Evolutionary conservation across 2,329 filamentous ascomycete species (phyloP), one percentile per base, ranked within the genome.

Genomic region (Apiospora aurea): DNA sequence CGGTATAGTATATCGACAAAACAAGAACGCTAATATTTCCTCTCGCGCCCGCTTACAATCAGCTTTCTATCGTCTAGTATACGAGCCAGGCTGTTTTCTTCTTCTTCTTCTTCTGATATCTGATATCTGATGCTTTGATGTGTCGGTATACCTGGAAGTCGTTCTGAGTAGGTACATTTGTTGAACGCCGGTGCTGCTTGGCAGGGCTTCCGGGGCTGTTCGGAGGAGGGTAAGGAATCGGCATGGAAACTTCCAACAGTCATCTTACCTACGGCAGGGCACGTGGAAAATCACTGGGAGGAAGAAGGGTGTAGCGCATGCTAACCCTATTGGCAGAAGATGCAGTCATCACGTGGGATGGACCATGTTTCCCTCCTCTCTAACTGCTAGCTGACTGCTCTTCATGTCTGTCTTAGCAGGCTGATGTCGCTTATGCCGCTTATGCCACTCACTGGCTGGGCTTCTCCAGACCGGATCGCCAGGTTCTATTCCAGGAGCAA

Each of bases 291-390:
- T 1, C 26, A 3, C 18, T 41, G 18, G 57, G n/a, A 64, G 10
- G 34, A 64, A 18, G 53, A 64, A 41, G 57, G 34, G 57, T 38
- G 57, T 64, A 41, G 57, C 38, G 57, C 57, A 64, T 24, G 57
- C 57, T 41, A 34, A 41, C 34, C 34, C 21, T 64, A 34, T 38
- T 61, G 53, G 18, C 21, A 21, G 57, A n/a, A 38, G 29, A 41
- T 41, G 57, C 57, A 64, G 18, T 41, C 18, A 34, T 41, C 57
- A 64, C 57, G 57, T 64, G 57, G 57, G 38, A 41, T 18, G 34
- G 41, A 41, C 57, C 57, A 41, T 64, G 41, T 14, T 64, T 41
- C 21, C 16, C 34, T 38, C 34, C 34, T 5, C 34, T 38, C 34
- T 38, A 5, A 38, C 13, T 21, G 3, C 34, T 38, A 5, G 6